Percentiles rank a stretch among this genome's conserved stretches.
phyloP scores from a whole-genome alignment of 257 asterid species.

The Asclepias syriaca region DNA sequence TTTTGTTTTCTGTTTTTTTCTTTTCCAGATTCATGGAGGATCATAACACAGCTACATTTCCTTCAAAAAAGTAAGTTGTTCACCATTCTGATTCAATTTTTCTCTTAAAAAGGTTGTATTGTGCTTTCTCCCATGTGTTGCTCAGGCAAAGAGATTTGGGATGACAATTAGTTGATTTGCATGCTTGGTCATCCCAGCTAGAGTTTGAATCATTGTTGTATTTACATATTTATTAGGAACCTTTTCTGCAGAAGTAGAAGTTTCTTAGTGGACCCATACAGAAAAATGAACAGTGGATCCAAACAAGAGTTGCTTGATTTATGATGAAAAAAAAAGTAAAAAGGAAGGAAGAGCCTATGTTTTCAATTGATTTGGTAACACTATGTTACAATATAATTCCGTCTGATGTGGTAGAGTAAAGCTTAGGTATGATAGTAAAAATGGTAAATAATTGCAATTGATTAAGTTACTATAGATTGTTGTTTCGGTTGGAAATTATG shows the following conservation, averaged over 20 bases:
- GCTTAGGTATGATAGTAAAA: neutral
- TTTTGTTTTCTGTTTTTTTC: constrained; percentile 1
- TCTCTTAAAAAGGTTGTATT: neutral
- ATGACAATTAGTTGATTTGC: neutral
- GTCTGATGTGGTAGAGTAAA: neutral
- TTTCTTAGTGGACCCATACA: neutral
- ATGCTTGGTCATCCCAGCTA: neutral
- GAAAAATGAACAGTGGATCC: neutral
- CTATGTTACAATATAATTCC: neutral
- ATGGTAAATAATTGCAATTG: neutral
- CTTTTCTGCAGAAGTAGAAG: neutral
- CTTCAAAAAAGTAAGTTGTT: constrained; percentile 79
- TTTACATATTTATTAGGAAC: neutral
- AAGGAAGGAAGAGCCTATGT: neutral
- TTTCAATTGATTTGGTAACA: neutral
- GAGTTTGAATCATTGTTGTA: neutral
- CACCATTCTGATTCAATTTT: constrained; percentile 10
- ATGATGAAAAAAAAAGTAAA: neutral
- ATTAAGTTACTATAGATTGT: neutral
- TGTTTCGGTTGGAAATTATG: neutral
- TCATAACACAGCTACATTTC: constrained; percentile 97
- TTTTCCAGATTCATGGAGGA: constrained; percentile 93
- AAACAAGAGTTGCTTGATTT: neutral
- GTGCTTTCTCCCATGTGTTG: neutral
- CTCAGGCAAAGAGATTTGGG: neutral